Conservation (phyloP, 1,139 yeast genomes). For the Eremothecium gossypii region DNA sequence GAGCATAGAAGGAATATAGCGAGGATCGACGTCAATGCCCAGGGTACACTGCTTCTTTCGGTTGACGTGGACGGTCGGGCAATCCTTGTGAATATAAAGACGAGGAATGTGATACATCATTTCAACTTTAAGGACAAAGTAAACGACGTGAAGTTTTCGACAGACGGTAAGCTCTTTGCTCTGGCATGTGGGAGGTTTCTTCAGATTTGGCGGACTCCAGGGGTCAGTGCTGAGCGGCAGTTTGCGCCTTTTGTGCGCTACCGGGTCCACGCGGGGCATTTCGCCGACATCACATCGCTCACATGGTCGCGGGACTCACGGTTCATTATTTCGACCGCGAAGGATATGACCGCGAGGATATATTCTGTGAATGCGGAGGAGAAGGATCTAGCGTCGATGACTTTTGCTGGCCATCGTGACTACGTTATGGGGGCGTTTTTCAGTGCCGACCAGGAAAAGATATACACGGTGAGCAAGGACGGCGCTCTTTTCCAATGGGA, state of each 20-base stretch:
- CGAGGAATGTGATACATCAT: constrained; percentile 87
- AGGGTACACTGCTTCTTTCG: constrained; percentile 70
- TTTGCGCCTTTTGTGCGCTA: constrained; percentile 94
- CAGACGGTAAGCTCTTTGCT: constrained; percentile 83
- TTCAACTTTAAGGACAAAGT: constrained; percentile 84
- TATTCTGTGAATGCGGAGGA: constrained; percentile 71
- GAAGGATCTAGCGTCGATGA: constrained; percentile 63
- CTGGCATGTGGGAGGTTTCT: constrained; percentile 73
- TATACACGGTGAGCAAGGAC: constrained; percentile 86
- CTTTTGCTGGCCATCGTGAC: constrained; percentile 89
- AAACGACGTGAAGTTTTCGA: constrained; percentile 68
- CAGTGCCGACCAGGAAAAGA: constrained; percentile 73
- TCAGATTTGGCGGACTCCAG: constrained; percentile 94
- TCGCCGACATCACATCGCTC: constrained; percentile 65
- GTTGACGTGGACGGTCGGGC: constrained; percentile 93
- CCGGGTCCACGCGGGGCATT: constrained; percentile 88
- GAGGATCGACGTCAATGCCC: constrained; percentile 72
- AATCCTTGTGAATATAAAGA: constrained; percentile 71
- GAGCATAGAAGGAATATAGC: constrained; percentile 85
- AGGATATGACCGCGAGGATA: constrained; percentile 84
- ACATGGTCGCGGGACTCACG: constrained; percentile 90
- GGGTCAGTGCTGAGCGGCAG: constrained; percentile 61
- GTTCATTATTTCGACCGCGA: constrained; percentile 76
- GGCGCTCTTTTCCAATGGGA: constrained; percentile 95
- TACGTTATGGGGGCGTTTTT: constrained; percentile 82